phyloP scores from a whole-genome alignment of 495 filamentous ascomycete species.

The Aspergillus saccharolyticus region DNA sequence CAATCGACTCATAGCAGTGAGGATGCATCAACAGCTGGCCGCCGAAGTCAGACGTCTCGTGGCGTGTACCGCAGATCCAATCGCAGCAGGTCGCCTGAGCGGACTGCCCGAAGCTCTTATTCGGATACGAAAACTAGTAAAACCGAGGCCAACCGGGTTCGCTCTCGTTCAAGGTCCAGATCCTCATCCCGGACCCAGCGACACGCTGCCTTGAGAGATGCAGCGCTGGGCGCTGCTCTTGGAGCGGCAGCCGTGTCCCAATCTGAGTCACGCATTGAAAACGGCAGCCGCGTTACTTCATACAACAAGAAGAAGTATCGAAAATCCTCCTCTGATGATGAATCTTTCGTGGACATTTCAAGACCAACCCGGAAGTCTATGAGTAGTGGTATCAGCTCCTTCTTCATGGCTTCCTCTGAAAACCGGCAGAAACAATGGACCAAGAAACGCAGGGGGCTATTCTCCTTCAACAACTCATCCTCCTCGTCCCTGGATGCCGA shows the following conservation, averaged over 20 bases:
- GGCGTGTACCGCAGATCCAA: conserved; percentile 34
- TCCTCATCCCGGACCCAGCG: conserved; percentile 38
- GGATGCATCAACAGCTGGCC: conserved; percentile 32
- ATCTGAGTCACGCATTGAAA: conserved; percentile 25
- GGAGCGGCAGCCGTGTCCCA: conserved; percentile 37
- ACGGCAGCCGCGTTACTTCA: conserved; percentile 28
- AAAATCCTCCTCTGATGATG: conserved; percentile 35
- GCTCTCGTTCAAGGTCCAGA: conserved; percentile 41
- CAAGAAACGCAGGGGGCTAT: conserved; percentile 49
- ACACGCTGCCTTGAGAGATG: conserved; percentile 37
- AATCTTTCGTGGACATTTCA: conserved; percentile 31
- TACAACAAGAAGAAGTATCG: conserved; percentile 26
- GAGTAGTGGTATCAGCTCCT: conserved; percentile 32
- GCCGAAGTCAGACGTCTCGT: conserved; percentile 41
- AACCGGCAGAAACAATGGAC: conserved; percentile 40
- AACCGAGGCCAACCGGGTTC: conserved; percentile 11
- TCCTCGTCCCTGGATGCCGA: conserved; percentile 55
- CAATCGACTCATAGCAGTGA: conserved; percentile 30
- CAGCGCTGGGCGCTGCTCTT: conserved; percentile 43
- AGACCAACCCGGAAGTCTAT: conserved; percentile 25
- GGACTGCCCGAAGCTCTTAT: conserved; percentile 22
- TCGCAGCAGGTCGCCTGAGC: conserved; percentile 31
- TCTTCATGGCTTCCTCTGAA: conserved; percentile 48
- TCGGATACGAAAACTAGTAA: conserved; percentile 5
- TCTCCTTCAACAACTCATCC: conserved; percentile 56